These are phyloP conservation scores for Microbotryum scabiosae DNA, from an alignment of 1,284 basidiomycete genomes.

Conservation along the genomic window DNA sequence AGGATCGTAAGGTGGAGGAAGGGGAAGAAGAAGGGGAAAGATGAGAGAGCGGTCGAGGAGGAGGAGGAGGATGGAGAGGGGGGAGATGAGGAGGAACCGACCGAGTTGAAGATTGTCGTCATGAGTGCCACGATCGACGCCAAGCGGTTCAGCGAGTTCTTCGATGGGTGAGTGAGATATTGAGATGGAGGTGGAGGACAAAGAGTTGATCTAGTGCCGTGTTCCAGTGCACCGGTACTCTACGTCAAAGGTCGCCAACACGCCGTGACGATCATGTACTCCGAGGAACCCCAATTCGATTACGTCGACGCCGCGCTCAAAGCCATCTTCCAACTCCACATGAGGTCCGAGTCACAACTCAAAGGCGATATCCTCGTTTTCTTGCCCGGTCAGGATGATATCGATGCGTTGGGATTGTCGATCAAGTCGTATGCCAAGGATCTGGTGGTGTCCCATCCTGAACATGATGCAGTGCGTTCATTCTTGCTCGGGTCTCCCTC, in stretches of 20 bases:
- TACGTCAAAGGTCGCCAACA: constrained; percentile 91
- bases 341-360: constrained; percentile 40
- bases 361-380: constrained; percentile 89
- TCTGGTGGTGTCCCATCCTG: constrained; percentile 12
- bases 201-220: constrained; percentile 35
- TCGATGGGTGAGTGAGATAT: constrained; percentile 53
- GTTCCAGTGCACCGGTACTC: constrained; percentile 64
- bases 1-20: constrained; percentile 39
- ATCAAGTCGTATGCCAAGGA: constrained; percentile 50
- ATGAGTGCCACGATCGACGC: constrained; percentile 98
- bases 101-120: constrained; percentile 72
- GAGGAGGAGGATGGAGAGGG: constrained; percentile 57
- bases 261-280: constrained; percentile 59
- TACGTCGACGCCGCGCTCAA: constrained; percentile 82
- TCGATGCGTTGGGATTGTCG: constrained; percentile 72
- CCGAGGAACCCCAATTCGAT: constrained; percentile 63
- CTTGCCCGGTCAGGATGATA: constrained; percentile 93
- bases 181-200: too few relatives aligned
- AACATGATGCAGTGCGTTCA: constrained; percentile 23
- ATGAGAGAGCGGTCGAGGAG: constrained; percentile 40
- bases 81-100: constrained; percentile 40
- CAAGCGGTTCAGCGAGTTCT: constrained; percentile 84
- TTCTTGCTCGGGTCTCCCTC: neutral
- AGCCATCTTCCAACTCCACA: constrained; percentile 84
- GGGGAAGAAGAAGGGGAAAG: constrained; percentile 33